Percentiles rank a stretch among this genome's conserved stretches.
phyloP scores from a whole-genome alignment of 2,329 filamentous ascomycete species.

The Pseudonectria buxi region DNA sequence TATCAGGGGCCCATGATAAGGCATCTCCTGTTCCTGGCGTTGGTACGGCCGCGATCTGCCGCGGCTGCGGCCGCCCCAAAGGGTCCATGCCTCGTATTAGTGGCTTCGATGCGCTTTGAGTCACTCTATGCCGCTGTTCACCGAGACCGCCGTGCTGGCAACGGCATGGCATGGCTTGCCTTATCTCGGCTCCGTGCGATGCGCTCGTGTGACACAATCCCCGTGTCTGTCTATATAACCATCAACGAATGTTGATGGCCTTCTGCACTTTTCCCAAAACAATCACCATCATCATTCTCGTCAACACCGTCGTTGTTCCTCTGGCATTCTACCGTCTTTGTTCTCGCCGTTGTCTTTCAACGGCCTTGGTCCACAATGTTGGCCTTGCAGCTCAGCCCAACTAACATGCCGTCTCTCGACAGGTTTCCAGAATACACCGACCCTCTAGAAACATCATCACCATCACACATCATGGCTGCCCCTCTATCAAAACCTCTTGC shows the following conservation, averaged over 20 bases:
- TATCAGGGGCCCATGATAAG: constrained; percentile 14
- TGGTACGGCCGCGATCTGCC: constrained; percentile 5
- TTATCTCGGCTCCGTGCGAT: too few species aligned
- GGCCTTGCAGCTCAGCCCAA: constrained; percentile 29
- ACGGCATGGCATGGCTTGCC: too few species aligned
- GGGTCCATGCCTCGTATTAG: constrained; percentile 13
- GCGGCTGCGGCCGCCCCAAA: constrained; percentile 6
- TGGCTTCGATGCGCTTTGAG: background rate
- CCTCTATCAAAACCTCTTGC: constrained; percentile 36
- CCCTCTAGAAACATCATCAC: constrained; percentile 25
- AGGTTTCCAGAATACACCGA: constrained; percentile 41
- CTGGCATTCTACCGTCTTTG: constrained; percentile 7
- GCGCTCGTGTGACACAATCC: background rate
- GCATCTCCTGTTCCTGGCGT: too few species aligned
- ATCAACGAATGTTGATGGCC: too few species aligned
- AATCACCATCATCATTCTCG: constrained; percentile 4
- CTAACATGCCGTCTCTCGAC: constrained; percentile 34
- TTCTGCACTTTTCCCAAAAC: constrained; percentile 1
- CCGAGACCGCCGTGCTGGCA: constrained; percentile 3
- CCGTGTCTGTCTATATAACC: background rate
- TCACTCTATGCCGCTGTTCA: constrained; percentile 1
- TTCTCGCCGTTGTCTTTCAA: constrained; percentile 4
- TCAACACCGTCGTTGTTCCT: constrained; percentile 7
- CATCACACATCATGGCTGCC: constrained; percentile 25
- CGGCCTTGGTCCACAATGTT: constrained; percentile 27